A percentile compares a stretch with the other conserved stretches of the same genome.
Evolutionary conservation across 345 rosid species (phyloP).

Genomic region (Arabis alpina): DNA sequence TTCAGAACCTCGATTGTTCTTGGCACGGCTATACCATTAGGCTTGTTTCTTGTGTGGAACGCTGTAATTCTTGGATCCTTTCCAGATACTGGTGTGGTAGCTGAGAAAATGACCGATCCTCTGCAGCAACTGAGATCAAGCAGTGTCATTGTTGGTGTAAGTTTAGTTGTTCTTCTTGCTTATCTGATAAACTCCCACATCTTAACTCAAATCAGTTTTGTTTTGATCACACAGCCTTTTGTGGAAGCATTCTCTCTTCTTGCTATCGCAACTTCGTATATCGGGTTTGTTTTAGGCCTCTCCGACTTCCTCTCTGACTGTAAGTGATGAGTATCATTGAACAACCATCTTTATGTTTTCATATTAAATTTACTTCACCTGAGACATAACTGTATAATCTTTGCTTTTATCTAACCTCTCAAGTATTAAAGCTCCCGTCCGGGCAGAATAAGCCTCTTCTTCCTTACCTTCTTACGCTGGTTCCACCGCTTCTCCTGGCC

Average conservation of each 20-base stretch:
- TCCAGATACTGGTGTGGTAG: slow-evolving; percentile 44
- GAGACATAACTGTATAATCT: slow-evolving; percentile 10
- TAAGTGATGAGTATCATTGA: slow-evolving; percentile 45
- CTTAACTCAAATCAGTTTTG: slow-evolving; percentile 23
- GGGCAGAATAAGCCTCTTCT: slow-evolving; percentile 63
- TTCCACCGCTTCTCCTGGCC: slow-evolving; percentile 76
- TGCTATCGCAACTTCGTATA: slow-evolving; percentile 89
- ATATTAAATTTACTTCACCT: not conserved
- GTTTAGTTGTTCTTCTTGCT: slow-evolving; percentile 35
- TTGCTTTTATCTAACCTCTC: slow-evolving; percentile 1
- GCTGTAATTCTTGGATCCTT: slow-evolving; percentile 84
- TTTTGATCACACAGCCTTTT: slow-evolving; percentile 66
- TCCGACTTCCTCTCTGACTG: slow-evolving; percentile 89
- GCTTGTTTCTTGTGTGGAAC: slow-evolving; percentile 87
- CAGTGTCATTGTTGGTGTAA: slow-evolving; percentile 79
- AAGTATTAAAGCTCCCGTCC: slow-evolving; percentile 76
- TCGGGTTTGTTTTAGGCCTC: slow-evolving; percentile 89
- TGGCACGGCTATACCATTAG: slow-evolving; percentile 91
- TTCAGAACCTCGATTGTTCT: slow-evolving; percentile 81
- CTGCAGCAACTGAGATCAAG: slow-evolving; percentile 70
- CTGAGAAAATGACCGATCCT: slow-evolving; percentile 66
- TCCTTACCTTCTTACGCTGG: slow-evolving; percentile 69
- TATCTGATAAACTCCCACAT: slow-evolving; percentile 14
- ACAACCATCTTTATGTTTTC: not conserved
- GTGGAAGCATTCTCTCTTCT: slow-evolving; percentile 80